Percentiles rank a stretch among this genome's conserved stretches.
These are phyloP conservation scores for Hanseniaspora taiwanica DNA, from an alignment of 805 yeast genomes.

Conservation along the genomic window DNA sequence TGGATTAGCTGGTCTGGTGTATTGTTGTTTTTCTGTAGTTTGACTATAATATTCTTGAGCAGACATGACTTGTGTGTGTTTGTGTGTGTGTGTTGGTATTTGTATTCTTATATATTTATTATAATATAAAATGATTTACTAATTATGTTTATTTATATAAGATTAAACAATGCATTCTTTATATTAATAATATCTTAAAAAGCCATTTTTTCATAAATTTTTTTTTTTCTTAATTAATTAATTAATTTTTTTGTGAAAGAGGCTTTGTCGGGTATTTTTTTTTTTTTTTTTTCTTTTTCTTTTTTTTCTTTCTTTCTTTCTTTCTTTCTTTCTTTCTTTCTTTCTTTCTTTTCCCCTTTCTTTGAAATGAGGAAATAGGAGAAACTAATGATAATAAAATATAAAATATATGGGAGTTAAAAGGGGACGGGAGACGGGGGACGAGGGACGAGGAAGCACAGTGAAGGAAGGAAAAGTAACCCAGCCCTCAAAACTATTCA, in stretches of 20 bases:
- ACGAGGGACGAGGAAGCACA: too few relatives aligned
- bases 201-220: background rate
- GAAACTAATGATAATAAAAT: too few relatives aligned
- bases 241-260: too few relatives aligned
- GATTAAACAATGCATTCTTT: background rate
- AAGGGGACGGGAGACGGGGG: too few relatives aligned
- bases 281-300: background rate
- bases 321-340: too few relatives aligned
- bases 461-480: too few relatives aligned
- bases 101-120: background rate
- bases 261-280: background rate
- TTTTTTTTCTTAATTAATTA: background rate
- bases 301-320: background rate
- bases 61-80: slow-evolving; percentile 1
- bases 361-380: too few relatives aligned
- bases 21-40: slow-evolving; percentile 2
- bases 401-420: too few relatives aligned
- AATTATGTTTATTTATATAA: background rate
- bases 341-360: too few relatives aligned
- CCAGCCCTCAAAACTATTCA: too few relatives aligned
- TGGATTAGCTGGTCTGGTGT: slow-evolving; percentile 6
- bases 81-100: background rate
- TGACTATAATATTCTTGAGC: slow-evolving; percentile 6
- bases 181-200: background rate
- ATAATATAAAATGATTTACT: background rate